A percentile compares a stretch with the other conserved stretches of the same genome.
phyloP scores from a whole-genome alignment of 805 yeast genomes.

The Pichia cephalocereana region DNA sequence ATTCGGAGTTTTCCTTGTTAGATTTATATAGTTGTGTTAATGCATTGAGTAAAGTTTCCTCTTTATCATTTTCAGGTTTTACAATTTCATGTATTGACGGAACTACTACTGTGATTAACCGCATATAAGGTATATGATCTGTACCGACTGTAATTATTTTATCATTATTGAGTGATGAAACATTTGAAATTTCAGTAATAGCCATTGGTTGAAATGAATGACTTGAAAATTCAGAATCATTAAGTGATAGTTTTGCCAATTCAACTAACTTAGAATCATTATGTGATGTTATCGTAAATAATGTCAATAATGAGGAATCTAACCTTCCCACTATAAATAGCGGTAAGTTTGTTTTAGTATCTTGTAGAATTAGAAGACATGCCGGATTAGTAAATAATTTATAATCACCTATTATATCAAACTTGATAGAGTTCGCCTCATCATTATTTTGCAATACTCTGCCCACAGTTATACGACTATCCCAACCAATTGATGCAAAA shows the following conservation, averaged over 20 bases:
- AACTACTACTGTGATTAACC: conserved; percentile 48
- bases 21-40: conserved; percentile 2
- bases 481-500: conserved; percentile 55
- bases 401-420: conserved; percentile 16
- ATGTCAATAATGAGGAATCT: conserved; percentile 50
- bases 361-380: conserved; percentile 31
- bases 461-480: conserved; percentile 34
- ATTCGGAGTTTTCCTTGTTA: conserved; percentile 10
- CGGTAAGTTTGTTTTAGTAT: conserved; percentile 19
- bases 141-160: conserved; percentile 53
- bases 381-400: conserved; percentile 44
- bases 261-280: conserved; percentile 22
- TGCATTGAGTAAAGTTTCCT: no score
- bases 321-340: conserved; percentile 45
- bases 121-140: conserved; percentile 69
- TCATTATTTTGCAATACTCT: background rate
- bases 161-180: background rate
- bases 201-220: conserved; percentile 54
- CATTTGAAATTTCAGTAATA: conserved; percentile 21
- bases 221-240: conserved; percentile 64
- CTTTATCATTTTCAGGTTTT: background rate
- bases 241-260: conserved; percentile 44
- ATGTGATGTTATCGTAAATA: conserved; percentile 23
- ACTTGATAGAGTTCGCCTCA: conserved; percentile 6
- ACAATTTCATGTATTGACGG: conserved; percentile 24